Conservation (phyloP, 441 rosid genomes). For the Monsonia emarginata region DNA sequence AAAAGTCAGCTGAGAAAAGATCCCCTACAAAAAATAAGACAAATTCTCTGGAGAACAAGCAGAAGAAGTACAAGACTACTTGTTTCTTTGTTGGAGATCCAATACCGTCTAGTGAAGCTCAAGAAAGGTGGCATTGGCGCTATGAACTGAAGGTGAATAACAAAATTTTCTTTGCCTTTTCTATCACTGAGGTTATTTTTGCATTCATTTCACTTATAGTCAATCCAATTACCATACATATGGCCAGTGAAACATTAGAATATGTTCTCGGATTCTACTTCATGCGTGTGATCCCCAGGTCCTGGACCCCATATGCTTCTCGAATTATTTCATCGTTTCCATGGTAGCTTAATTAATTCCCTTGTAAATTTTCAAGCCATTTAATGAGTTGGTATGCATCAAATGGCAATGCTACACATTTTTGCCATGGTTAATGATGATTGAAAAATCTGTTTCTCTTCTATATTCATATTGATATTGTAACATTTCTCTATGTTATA, state of each 20-base stretch:
- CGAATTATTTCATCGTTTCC: background rate
- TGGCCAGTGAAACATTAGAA: background rate
- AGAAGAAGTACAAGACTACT: conserved; percentile 3
- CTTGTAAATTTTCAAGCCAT: background rate
- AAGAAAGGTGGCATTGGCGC: conserved; percentile 78
- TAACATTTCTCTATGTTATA: conserved; percentile 13
- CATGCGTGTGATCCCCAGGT: conserved; percentile 4
- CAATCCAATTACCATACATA: background rate
- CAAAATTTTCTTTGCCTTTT: conserved; percentile 8
- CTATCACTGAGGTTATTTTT: background rate
- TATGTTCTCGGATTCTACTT: conserved; percentile 1
- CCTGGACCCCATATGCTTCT: background rate
- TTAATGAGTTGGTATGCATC: background rate
- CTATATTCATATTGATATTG: conserved; percentile 1
- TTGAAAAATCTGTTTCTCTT: background rate
- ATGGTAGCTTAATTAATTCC: background rate
- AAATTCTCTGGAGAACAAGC: background rate
- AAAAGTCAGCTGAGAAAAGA: background rate
- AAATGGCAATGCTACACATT: background rate
- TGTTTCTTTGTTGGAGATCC: conserved; percentile 65
- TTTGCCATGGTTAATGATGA: background rate
- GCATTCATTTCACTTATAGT: background rate
- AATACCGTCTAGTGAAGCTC: conserved; percentile 57
- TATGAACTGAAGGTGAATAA: conserved; percentile 64
- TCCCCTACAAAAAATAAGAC: background rate